Percentiles rank a stretch among this genome's conserved stretches.
These are phyloP conservation scores for Xerocomellus intermedius DNA, from an alignment of 768 basidiomycete genomes.

Conservation along the genomic window DNA sequence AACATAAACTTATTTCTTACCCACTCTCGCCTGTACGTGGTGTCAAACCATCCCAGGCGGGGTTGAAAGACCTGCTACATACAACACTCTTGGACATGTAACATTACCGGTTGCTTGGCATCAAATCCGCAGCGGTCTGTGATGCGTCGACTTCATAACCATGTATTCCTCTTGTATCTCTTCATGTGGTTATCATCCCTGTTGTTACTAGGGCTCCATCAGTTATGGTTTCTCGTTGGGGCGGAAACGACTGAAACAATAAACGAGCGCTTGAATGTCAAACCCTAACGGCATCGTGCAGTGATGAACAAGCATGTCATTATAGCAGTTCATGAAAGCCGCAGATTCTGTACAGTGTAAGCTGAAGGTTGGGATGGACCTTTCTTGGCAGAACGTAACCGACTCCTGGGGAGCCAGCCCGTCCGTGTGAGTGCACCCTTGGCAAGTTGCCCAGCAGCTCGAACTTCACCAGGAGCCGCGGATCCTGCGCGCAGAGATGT, in stretches of 20 bases:
- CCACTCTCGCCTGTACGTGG: constrained; percentile 11
- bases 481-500: constrained; percentile 47
- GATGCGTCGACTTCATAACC: constrained; percentile 5
- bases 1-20: constrained; percentile 29
- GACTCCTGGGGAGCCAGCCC: constrained; percentile 24
- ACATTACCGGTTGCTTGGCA: constrained; percentile 24
- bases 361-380: constrained; percentile 7
- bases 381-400: constrained; percentile 11
- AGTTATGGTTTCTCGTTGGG: constrained; percentile 4
- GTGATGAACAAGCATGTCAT: neutral
- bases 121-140: constrained; percentile 10
- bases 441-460: constrained; percentile 52
- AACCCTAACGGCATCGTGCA: neutral
- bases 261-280: neutral
- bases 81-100: constrained; percentile 29
- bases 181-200: constrained; percentile 15
- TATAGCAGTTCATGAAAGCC: constrained; percentile 13
- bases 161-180: constrained; percentile 11
- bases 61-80: constrained; percentile 10
- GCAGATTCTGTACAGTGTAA: constrained; percentile 24
- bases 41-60: constrained; percentile 9
- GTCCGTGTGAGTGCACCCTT: constrained; percentile 48
- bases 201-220: constrained; percentile 9
- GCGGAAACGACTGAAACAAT: constrained; percentile 11
- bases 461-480: constrained; percentile 55